Evolutionary conservation across 1,284 basidiomycete species (phyloP), one percentile per base, ranked within the genome.

Genomic region (Fistulina hepatica): DNA sequence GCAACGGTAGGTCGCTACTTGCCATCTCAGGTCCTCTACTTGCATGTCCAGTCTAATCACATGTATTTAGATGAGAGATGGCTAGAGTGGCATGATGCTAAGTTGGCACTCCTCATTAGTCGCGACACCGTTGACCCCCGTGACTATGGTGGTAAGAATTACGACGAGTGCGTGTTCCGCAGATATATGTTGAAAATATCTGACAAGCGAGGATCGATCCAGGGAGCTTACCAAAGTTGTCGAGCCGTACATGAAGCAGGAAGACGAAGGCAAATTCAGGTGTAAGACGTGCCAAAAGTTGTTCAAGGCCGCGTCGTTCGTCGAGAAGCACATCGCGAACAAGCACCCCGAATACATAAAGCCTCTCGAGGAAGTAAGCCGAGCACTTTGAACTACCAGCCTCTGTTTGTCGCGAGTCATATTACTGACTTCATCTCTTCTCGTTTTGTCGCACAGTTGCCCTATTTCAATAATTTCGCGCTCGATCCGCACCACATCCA

Each of bases 211-310:
- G 39, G 36, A 28, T 36, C 33, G 36, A 44, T 44, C 35, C 51
- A 92, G 89, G 51, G 90, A 93, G 56, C 65, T 92, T 30, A 70
- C 74, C 38, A 86, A 79, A 52, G 74, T 76, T 17, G 77, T 78
- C 16, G 82, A 83, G 44, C 78, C 75, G 2, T 70, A 73, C 54
- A 76, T 95, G 55, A 93, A 92, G 60, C 84, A 92, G 57, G 93
- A 97, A 60, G 92, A 93, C 45, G 85, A 91, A 58, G 85, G 82
- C 51, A 95, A 94, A 56, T 95, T 88, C 64, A 73, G 93, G 48
- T 97, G 92, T 66, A 92, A 89, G 64, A 82, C 81, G 35, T 97
- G 92, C 58, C 77, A 79, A 59, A 97, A 97, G 64, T 68, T 97
- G 12, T 97, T 97, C 76, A 92, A 91, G 56, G 93, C 90, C 4